phyloP scores from a whole-genome alignment of 2,329 filamentous ascomycete species.

The Endoconidiophora laricicola region DNA sequence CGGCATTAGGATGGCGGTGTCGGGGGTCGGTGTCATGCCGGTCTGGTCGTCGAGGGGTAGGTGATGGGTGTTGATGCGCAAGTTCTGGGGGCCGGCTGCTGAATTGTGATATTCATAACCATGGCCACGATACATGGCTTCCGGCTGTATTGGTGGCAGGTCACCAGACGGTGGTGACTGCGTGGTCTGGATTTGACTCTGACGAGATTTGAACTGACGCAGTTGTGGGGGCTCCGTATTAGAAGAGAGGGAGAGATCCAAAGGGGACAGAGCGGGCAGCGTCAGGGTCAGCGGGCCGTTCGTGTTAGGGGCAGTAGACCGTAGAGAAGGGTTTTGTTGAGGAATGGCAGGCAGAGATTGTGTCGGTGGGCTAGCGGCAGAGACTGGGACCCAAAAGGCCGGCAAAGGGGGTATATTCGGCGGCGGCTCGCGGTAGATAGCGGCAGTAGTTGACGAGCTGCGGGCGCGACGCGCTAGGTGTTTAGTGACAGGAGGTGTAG shows the following conservation, averaged over 20 bases:
- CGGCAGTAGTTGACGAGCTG: not conserved
- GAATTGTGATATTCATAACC: constrained; percentile 11
- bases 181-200: not conserved
- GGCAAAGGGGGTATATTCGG: constrained; percentile 5
- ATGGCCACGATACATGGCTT: constrained; percentile 11
- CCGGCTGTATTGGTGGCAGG: not conserved
- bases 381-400: not conserved
- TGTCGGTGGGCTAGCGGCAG: not conserved
- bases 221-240: not conserved
- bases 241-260: constrained; percentile 1
- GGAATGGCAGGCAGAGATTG: not conserved
- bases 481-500: not conserved
- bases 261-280: constrained; percentile 1
- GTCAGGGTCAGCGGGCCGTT: constrained; percentile 5
- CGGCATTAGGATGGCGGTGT: constrained; percentile 12
- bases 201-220: not conserved
- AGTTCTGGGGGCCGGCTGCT: constrained; percentile 1
- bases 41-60: constrained; percentile 7
- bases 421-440: not conserved
- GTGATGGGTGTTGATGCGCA: constrained; percentile 11
- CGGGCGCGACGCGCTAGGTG: constrained; percentile 1
- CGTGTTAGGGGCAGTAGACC: not conserved
- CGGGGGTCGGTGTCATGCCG: constrained; percentile 9
- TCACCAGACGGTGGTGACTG: not conserved
- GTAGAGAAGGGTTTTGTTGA: not conserved